These are phyloP conservation scores for Apophysomyces variabilis DNA, from an alignment of 371 early-diverging fungal genomes.

Conservation along the genomic window DNA sequence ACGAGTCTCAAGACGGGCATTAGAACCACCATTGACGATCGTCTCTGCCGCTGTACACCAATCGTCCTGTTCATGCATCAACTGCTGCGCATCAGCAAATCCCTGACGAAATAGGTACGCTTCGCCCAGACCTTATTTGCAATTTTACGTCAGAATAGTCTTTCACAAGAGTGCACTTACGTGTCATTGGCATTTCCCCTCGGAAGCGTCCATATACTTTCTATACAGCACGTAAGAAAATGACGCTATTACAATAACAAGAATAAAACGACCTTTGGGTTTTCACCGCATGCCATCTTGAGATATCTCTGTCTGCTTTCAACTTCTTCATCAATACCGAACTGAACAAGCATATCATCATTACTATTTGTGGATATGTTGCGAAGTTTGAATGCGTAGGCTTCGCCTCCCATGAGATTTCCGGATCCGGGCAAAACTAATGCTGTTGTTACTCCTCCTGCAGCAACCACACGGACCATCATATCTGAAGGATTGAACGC, in stretches of 20 bases:
- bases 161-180: slow-evolving; percentile 16
- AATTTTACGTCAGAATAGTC: slow-evolving; percentile 15
- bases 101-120: slow-evolving; percentile 72
- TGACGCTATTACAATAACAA: not conserved
- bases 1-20: slow-evolving; percentile 35
- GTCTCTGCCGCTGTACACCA: slow-evolving; percentile 73
- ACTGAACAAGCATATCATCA: slow-evolving; percentile 70
- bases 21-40: not conserved
- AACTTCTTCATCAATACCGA: slow-evolving; percentile 37
- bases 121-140: slow-evolving; percentile 64
- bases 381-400: slow-evolving; percentile 65
- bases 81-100: slow-evolving; percentile 59
- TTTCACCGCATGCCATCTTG: slow-evolving; percentile 90
- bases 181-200: slow-evolving; percentile 41
- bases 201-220: slow-evolving; percentile 29
- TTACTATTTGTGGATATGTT: slow-evolving; percentile 50
- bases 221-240: not conserved
- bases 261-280: slow-evolving; percentile 57
- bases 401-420: slow-evolving; percentile 83
- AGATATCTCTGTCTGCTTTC: slow-evolving; percentile 65
- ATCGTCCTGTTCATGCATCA: slow-evolving; percentile 68
- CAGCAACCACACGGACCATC: slow-evolving; percentile 65
- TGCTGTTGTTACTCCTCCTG: slow-evolving; percentile 80
- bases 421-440: slow-evolving; percentile 79
- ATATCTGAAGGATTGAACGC: slow-evolving; percentile 66